Evolutionary conservation across 768 basidiomycete species (phyloP).

Genomic region (Kwoniella dejecticola): DNA sequence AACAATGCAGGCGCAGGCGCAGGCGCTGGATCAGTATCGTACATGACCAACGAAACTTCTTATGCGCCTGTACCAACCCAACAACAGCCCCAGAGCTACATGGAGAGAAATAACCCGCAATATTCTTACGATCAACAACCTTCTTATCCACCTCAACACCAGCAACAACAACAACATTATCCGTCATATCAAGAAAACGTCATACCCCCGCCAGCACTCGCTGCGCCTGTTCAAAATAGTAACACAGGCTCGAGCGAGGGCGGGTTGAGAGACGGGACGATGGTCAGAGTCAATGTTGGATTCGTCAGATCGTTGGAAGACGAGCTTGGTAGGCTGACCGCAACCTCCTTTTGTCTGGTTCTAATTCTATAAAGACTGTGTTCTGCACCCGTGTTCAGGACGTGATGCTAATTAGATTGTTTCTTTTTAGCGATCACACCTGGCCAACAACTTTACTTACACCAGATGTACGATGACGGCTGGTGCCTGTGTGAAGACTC

Average conservation of each 20-base stretch:
- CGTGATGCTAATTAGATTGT: background rate
- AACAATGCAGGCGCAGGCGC: background rate
- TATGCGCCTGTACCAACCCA: conserved; percentile 13
- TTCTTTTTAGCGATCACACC: conserved; percentile 42
- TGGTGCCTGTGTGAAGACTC: conserved; percentile 54
- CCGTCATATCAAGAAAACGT: conserved; percentile 13
- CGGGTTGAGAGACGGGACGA: conserved; percentile 43
- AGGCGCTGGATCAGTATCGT: conserved; percentile 17
- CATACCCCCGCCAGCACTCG: conserved; percentile 1
- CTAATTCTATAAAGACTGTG: no score
- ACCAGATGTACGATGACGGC: conserved; percentile 54
- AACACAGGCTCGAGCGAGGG: background rate
- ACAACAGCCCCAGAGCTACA: conserved; percentile 2
- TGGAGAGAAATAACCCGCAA: conserved; percentile 12
- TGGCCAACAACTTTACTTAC: conserved; percentile 51
- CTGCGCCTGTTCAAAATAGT: background rate
- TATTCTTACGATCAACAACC: conserved; percentile 4
- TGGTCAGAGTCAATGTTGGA: conserved; percentile 50
- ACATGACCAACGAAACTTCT: conserved; percentile 19
- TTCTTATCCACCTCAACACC: conserved; percentile 11
- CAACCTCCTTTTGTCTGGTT: background rate
- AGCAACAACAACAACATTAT: no score
- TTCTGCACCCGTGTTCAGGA: no score
- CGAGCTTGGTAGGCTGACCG: conserved; percentile 49
- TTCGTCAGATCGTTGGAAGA: conserved; percentile 53